Percentiles rank a stretch among this genome's conserved stretches.
phyloP scores from a whole-genome alignment of 768 basidiomycete genomes.

The Macrolepiota fuliginosa region DNA sequence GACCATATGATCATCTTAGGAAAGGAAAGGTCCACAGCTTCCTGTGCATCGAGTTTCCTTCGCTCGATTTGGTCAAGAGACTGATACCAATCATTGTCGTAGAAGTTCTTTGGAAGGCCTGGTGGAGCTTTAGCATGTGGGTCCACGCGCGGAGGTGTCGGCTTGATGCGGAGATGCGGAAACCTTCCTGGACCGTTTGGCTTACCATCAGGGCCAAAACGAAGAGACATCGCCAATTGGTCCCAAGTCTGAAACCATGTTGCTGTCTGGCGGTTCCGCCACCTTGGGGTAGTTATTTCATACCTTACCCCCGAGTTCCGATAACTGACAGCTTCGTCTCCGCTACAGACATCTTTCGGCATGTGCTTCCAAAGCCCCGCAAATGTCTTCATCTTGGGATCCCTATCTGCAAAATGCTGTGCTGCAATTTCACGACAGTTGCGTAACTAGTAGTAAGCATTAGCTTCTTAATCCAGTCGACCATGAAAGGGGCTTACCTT shows the following conservation, averaged over 20 bases:
- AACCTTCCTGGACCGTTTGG: not conserved
- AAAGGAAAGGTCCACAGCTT: not conserved
- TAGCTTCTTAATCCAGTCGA: not conserved
- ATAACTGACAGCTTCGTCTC: not conserved
- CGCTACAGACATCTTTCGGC: not conserved
- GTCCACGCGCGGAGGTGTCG: not conserved
- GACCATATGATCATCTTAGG: not conserved
- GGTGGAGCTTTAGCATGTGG: not conserved
- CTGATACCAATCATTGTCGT: not conserved
- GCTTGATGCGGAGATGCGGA: not conserved
- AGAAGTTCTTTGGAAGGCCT: not conserved
- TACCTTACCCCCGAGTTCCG: not conserved
- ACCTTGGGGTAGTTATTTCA: not conserved
- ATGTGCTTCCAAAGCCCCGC: not conserved
- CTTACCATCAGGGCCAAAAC: not conserved
- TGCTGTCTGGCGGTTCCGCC: not conserved
- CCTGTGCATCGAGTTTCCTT: not conserved
- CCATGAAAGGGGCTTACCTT: not conserved
- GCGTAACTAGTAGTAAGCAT: not conserved
- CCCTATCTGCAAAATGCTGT: not conserved
- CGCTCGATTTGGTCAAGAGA: not conserved
- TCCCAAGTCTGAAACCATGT: not conserved
- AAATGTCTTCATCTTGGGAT: not conserved
- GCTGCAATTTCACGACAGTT: not conserved
- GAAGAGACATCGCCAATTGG: not conserved